Percentiles rank a stretch among this genome's conserved stretches.
Evolutionary conservation across 805 yeast species (phyloP).

Genomic region (Starmerella gropengiesseri): DNA sequence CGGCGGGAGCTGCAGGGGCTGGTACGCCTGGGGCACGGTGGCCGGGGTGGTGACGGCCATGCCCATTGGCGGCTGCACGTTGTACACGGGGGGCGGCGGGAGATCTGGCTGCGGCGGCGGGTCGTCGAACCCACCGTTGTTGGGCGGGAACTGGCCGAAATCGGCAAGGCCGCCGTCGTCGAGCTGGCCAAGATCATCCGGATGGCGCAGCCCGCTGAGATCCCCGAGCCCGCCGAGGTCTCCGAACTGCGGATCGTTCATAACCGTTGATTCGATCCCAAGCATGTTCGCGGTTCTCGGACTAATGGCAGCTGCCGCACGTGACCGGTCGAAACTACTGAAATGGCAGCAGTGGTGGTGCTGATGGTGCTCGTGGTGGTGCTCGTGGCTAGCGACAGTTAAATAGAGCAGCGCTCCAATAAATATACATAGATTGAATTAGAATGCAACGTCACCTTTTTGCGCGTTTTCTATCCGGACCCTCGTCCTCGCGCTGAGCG

Average conservation of each 20-base stretch:
- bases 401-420: no score
- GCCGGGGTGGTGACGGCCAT: constrained; percentile 30
- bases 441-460: not conserved
- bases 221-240: constrained; percentile 4
- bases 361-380: no score
- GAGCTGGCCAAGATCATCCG: constrained; percentile 4
- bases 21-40: constrained; percentile 27
- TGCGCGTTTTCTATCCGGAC: constrained; percentile 10
- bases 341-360: no score
- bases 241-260: constrained; percentile 7
- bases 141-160: not conserved
- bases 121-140: constrained; percentile 1
- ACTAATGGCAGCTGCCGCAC: no score
- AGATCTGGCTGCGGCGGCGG: constrained; percentile 6
- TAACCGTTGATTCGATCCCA: constrained; percentile 55
- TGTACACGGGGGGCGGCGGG: constrained; percentile 20
- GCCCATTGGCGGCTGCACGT: constrained; percentile 27
- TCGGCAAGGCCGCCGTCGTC: not conserved
- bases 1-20: constrained; percentile 23
- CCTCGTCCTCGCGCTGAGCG: constrained; percentile 8
- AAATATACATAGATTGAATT: no score
- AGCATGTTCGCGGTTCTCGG: no score
- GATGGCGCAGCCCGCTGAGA: not conserved
- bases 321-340: no score
- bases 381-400: no score